Conservation (phyloP, 768 basidiomycete species). For the Kwoniella shandongensis region DNA sequence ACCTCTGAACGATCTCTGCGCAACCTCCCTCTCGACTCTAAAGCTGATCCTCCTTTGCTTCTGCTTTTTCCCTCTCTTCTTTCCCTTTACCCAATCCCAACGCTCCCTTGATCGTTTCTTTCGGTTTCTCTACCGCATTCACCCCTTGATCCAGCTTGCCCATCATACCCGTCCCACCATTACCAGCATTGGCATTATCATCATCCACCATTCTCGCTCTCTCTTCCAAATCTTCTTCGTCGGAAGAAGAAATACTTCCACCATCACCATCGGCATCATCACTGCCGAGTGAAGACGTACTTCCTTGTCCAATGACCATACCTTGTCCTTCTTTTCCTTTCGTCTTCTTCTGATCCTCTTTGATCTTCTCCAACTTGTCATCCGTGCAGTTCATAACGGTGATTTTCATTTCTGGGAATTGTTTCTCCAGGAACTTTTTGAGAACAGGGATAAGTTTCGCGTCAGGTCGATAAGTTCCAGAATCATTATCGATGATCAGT, state of each 20-base stretch:
- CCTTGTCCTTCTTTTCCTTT: constrained; percentile 50
- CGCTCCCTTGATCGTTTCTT: constrained; percentile 10
- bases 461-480: constrained; percentile 78
- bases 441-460: constrained; percentile 63
- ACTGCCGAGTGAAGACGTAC: constrained; percentile 1
- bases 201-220: constrained; percentile 13
- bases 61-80: constrained; percentile 18
- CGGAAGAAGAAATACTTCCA: constrained; percentile 44
- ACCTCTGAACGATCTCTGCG: neutral
- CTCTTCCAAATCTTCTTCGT: constrained; percentile 39
- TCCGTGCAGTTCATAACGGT: constrained; percentile 60
- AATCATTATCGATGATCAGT: constrained; percentile 74
- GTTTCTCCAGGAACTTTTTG: constrained; percentile 66
- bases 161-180: constrained; percentile 4
- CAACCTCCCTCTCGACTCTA: neutral
- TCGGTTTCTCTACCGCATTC: constrained; percentile 27
- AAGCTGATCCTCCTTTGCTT: constrained; percentile 19
- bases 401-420: constrained; percentile 68
- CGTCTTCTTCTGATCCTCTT: constrained; percentile 49
- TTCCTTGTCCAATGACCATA: constrained; percentile 38
- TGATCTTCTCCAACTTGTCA: constrained; percentile 54
- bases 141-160: constrained; percentile 21
- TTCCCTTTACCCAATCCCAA: constrained; percentile 12
- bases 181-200: constrained; percentile 3
- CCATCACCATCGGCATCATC: constrained; percentile 15